These are phyloP conservation scores for Penicillium robsamsonii DNA, from an alignment of 495 filamentous ascomycete genomes.

Conservation along the genomic window DNA sequence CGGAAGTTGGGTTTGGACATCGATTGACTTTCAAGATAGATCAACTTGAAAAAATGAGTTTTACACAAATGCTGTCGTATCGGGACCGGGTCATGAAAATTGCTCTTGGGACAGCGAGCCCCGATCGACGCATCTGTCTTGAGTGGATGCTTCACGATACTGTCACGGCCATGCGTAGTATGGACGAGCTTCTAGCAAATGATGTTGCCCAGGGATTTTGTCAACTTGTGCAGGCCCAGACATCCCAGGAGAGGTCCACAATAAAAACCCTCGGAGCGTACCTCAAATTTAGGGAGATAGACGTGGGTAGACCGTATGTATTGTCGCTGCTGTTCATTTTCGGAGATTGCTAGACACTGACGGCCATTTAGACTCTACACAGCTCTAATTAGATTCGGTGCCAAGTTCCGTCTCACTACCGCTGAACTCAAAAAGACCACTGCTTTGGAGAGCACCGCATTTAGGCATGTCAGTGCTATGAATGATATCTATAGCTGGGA, in stretches of 20 bases:
- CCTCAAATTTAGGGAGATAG: conserved; percentile 18
- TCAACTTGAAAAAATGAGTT: conserved; percentile 26
- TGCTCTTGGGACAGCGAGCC: conserved; percentile 5
- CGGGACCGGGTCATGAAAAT: conserved; percentile 19
- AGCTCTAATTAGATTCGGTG: conserved; percentile 23
- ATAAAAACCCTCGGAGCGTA: conserved; percentile 20
- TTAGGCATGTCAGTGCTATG: conserved; percentile 21
- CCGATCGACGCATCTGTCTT: conserved; percentile 8
- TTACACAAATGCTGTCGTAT: conserved; percentile 21
- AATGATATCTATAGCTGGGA: conserved; percentile 31
- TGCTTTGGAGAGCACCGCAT: conserved; percentile 16
- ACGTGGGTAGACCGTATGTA: conserved; percentile 20
- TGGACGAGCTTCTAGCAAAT: conserved; percentile 13
- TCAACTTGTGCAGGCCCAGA: conserved; percentile 19
- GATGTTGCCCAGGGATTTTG: conserved; percentile 24
- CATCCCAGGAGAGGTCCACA: conserved; percentile 13
- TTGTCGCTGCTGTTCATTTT: neutral
- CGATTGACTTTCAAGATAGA: conserved; percentile 13
- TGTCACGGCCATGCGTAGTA: conserved; percentile 8
- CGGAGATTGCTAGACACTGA: neutral
- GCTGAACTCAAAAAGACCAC: conserved; percentile 8
- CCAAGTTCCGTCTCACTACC: conserved; percentile 12
- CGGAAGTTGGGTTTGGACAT: too few species aligned
- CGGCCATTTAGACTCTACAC: conserved; percentile 18
- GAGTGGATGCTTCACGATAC: conserved; percentile 27